These are phyloP conservation scores for Flaveria trinervia DNA, from an alignment of 129 eudicot genomes.

Conservation along the genomic window DNA sequence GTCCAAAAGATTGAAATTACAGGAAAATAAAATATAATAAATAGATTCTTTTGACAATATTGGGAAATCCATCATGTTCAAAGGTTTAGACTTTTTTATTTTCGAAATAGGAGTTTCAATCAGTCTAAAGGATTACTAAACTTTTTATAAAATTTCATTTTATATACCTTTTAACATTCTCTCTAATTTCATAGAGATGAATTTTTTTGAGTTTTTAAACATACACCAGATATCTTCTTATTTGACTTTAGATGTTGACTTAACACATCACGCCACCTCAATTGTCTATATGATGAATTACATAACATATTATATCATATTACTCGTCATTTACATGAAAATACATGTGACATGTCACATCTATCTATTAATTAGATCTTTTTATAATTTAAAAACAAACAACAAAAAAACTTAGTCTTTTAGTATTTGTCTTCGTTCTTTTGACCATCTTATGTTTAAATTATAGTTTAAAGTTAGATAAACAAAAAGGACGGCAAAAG, in stretches of 20 bases:
- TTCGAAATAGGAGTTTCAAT: background rate
- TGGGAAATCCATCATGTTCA: background rate
- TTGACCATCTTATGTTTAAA: background rate
- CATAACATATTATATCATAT: background rate
- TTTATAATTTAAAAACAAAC: background rate
- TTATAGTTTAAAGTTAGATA: background rate
- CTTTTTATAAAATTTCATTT: background rate
- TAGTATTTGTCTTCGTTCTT: background rate
- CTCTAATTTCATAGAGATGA: too few relatives aligned
- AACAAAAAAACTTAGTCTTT: background rate
- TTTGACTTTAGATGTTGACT: background rate
- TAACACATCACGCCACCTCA: background rate
- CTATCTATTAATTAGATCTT: background rate
- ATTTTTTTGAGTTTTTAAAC: background rate
- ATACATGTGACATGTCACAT: background rate
- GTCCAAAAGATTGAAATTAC: background rate
- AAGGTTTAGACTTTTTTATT: background rate
- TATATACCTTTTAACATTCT: background rate
- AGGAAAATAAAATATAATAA: background rate
- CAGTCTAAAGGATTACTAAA: background rate
- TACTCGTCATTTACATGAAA: background rate
- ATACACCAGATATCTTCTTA: background rate
- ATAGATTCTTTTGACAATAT: background rate
- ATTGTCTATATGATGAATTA: background rate
- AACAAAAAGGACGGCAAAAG: background rate